Evolutionary conservation across 2,329 filamentous ascomycete genomes (phyloP).

Genomic region (Penicillium paneum): DNA sequence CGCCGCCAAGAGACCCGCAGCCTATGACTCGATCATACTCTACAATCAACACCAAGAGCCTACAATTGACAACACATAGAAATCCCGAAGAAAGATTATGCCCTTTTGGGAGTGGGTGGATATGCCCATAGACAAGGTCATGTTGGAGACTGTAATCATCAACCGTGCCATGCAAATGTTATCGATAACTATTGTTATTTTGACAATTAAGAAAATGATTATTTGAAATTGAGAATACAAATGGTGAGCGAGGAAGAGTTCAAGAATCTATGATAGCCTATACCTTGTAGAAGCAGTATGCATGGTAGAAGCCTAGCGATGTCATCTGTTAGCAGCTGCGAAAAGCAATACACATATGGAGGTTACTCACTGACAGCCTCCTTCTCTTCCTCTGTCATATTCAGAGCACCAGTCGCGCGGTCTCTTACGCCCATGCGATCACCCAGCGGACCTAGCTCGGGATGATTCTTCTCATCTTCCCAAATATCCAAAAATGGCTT

Average conservation of each 20-base stretch:
- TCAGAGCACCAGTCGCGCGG: constrained; percentile 61
- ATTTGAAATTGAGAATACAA: background rate
- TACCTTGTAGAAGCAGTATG: constrained; percentile 96
- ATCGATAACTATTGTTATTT: background rate
- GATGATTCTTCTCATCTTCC: constrained; percentile 84
- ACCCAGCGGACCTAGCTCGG: constrained; percentile 74
- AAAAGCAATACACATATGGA: background rate
- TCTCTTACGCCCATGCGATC: constrained; percentile 94
- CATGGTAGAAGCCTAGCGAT: constrained; percentile 69
- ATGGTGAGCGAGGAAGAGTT: background rate
- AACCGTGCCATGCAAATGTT: background rate
- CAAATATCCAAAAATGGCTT: constrained; percentile 89
- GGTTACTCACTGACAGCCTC: constrained; percentile 67
- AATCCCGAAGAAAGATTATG: no score
- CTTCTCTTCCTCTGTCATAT: constrained; percentile 82
- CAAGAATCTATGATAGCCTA: constrained; percentile 39
- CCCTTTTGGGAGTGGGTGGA: no score
- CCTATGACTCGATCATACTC: background rate
- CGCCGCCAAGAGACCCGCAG: background rate
- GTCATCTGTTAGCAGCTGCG: constrained; percentile 14
- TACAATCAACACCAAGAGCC: background rate
- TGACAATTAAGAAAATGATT: background rate
- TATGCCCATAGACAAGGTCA: no score
- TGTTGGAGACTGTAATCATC: background rate
- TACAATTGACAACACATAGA: background rate